These are phyloP conservation scores for Bertia moriformis DNA, from an alignment of 2,329 filamentous ascomycete genomes.

Conservation along the genomic window DNA sequence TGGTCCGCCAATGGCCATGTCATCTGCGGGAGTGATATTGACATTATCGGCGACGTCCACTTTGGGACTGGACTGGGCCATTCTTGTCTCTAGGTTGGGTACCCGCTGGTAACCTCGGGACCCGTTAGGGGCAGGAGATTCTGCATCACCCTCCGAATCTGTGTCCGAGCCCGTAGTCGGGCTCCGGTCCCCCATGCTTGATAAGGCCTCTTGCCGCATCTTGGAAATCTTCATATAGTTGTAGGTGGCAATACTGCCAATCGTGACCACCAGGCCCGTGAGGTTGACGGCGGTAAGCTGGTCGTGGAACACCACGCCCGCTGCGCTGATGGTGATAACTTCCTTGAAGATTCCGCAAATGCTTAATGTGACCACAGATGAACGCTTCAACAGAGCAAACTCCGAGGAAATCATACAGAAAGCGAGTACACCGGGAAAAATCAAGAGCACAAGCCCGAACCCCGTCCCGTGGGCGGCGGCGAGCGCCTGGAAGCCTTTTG, in stretches of 20 bases:
- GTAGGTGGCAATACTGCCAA: constrained; percentile 45
- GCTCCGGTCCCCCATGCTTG: constrained; percentile 15
- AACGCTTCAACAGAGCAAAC: constrained; percentile 50
- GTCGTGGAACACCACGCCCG: constrained; percentile 46
- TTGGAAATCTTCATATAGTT: constrained; percentile 52
- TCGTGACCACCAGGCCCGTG: constrained; percentile 43
- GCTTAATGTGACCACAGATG: constrained; percentile 49
- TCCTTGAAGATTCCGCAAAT: constrained; percentile 60
- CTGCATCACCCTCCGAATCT: background rate
- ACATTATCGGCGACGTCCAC: constrained; percentile 11
- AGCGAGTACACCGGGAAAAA: constrained; percentile 47
- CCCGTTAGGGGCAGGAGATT: background rate
- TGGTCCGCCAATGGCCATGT: constrained; percentile 8
- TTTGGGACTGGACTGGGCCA: background rate
- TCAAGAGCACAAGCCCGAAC: constrained; percentile 32
- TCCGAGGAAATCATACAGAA: constrained; percentile 55
- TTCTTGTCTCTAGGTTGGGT: background rate
- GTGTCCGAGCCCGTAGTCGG: constrained; percentile 3
- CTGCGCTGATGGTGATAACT: constrained; percentile 49
- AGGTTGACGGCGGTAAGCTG: constrained; percentile 46
- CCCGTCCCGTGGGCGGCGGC: constrained; percentile 31
- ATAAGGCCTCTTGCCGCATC: constrained; percentile 41
- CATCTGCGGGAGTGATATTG: constrained; percentile 10
- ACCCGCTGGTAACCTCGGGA: background rate
- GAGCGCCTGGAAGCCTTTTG: constrained; percentile 31